phyloP scores from a whole-genome alignment of 257 asterid species.

The Capsicum baccatum region DNA sequence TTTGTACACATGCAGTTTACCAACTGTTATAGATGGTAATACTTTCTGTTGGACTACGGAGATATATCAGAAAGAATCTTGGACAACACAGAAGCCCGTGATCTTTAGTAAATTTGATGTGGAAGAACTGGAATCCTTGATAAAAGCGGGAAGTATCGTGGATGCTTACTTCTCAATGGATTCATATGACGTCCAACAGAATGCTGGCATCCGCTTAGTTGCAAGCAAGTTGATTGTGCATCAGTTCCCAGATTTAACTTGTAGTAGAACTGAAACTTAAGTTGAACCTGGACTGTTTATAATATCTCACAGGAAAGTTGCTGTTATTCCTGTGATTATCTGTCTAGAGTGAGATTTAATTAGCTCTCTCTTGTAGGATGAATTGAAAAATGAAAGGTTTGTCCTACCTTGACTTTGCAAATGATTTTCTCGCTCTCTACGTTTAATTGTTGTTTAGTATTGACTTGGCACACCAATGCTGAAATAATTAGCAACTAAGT shows the following conservation, averaged over 20 bases:
- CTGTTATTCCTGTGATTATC: neutral
- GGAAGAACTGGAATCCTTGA: slow-evolving; percentile 55
- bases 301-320: neutral
- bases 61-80: slow-evolving; percentile 66
- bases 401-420: neutral
- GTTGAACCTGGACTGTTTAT: neutral
- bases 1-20: slow-evolving; percentile 61
- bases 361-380: neutral
- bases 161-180: slow-evolving; percentile 83
- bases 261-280: neutral
- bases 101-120: slow-evolving; percentile 59
- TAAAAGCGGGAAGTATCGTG: slow-evolving; percentile 60
- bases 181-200: slow-evolving; percentile 74
- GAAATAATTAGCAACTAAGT: too few relatives aligned
- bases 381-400: neutral
- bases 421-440: neutral
- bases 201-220: slow-evolving; percentile 82
- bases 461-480: too few relatives aligned
- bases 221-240: slow-evolving; percentile 68
- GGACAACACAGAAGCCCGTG: slow-evolving; percentile 54
- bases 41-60: slow-evolving; percentile 61
- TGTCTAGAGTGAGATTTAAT: neutral
- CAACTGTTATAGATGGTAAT: slow-evolving; percentile 62
- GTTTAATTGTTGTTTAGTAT: too few relatives aligned
- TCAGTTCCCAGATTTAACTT: slow-evolving; percentile 27